Conservation (phyloP, 148 eudicot species). For the Gaultheria prostrata region DNA sequence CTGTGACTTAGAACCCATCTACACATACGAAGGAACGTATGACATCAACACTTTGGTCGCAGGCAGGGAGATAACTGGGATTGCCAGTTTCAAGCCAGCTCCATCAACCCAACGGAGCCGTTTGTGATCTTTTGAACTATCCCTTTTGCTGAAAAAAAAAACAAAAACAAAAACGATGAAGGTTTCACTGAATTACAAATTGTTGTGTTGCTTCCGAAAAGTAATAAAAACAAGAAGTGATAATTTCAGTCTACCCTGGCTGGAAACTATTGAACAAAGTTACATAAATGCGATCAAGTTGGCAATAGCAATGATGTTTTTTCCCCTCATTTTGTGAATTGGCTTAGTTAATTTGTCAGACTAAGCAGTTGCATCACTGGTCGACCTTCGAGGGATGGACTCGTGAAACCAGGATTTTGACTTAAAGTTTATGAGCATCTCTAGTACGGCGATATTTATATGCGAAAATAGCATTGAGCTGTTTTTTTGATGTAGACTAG, state of each 20-base stretch:
- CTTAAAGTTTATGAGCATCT: too few species aligned
- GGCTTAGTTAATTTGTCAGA: neutral
- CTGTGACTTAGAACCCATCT: slow-evolving; percentile 87
- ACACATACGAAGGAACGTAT: slow-evolving; percentile 91
- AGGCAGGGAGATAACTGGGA: slow-evolving; percentile 81
- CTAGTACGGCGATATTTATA: too few species aligned
- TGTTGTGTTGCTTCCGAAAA: neutral
- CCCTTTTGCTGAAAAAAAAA: neutral
- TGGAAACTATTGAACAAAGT: neutral
- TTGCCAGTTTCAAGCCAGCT: slow-evolving; percentile 79
- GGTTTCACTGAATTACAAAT: neutral
- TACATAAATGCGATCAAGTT: neutral
- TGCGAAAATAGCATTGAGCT: too few species aligned
- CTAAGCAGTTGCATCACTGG: neutral
- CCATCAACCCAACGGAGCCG: slow-evolving; percentile 51
- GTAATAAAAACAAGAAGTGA: neutral
- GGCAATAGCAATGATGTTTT: neutral
- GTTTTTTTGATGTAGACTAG: too few species aligned
- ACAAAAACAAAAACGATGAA: neutral
- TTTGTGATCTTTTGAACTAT: slow-evolving; percentile 37
- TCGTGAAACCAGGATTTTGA: neutral
- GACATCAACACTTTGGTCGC: slow-evolving; percentile 90
- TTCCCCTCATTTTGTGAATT: neutral
- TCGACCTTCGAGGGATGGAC: neutral
- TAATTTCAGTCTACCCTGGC: neutral